phyloP scores from a whole-genome alignment of 1,284 basidiomycete genomes.

The Fomitiporia mediterranea region DNA sequence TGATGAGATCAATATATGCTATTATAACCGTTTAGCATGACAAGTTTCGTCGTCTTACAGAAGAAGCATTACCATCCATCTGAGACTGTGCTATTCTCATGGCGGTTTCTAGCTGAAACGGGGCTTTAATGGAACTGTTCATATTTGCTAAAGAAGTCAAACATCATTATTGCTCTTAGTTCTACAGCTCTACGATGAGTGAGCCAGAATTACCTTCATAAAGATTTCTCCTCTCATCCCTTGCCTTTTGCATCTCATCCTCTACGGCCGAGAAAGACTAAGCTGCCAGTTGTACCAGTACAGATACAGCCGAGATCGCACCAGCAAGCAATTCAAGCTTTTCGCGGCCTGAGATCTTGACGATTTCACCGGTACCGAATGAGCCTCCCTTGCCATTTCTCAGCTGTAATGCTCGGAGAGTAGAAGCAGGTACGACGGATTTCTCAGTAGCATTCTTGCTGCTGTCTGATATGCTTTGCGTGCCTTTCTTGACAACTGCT shows the following conservation, averaged over 20 bases:
- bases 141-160: not conserved
- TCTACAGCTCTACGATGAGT: not conserved
- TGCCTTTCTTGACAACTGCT: constrained; percentile 6
- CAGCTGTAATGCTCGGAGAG: constrained; percentile 63
- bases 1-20: constrained; percentile 66
- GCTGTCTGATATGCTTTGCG: not conserved
- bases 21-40: constrained; percentile 2
- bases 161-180: not conserved
- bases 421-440: constrained; percentile 27
- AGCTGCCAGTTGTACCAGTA: constrained; percentile 5
- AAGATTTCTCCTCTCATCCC: constrained; percentile 30
- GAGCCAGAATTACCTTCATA: constrained; percentile 17
- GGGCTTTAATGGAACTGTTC: constrained; percentile 42
- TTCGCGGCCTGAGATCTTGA: constrained; percentile 66
- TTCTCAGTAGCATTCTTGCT: constrained; percentile 10
- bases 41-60: not conserved
- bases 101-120: constrained; percentile 58
- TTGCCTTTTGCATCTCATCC: constrained; percentile 56
- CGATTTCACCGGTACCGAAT: constrained; percentile 62
- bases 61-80: constrained; percentile 48
- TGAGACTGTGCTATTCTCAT: constrained; percentile 66
- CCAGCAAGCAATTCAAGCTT: constrained; percentile 74
- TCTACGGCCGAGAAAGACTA: constrained; percentile 37
- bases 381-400: constrained; percentile 70
- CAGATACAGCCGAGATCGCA: constrained; percentile 29